phyloP scores from a whole-genome alignment of 495 filamentous ascomycete genomes.

The Penicillium roqueforti region DNA sequence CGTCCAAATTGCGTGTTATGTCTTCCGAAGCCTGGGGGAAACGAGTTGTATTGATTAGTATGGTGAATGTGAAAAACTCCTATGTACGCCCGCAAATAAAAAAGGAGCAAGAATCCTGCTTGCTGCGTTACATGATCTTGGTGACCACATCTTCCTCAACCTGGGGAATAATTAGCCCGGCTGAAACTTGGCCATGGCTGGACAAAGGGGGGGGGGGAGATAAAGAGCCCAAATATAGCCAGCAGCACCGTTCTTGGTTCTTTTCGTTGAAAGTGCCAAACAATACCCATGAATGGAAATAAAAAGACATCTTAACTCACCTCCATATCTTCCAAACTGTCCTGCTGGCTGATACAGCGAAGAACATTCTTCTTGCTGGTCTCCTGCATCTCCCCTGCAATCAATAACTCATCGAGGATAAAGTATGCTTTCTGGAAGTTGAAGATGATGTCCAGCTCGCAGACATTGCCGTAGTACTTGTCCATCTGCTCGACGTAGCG shows the following conservation, averaged over 20 bases:
- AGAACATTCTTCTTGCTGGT: constrained; percentile 99
- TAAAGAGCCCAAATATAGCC: neutral
- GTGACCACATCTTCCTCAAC: constrained; percentile 91
- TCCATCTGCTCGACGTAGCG: constrained; percentile 99
- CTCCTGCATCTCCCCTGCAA: constrained; percentile 97
- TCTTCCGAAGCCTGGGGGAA: constrained; percentile 32
- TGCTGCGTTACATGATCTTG: constrained; percentile 75
- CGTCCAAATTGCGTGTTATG: constrained; percentile 26
- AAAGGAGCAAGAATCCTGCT: constrained; percentile 20
- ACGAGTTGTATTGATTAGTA: constrained; percentile 40
- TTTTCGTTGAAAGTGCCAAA: neutral
- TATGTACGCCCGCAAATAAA: constrained; percentile 28
- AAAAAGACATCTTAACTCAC: constrained; percentile 52
- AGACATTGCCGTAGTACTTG: constrained; percentile 99
- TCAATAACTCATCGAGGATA: constrained; percentile 91
- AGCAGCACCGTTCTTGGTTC: constrained; percentile 1
- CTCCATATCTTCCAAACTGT: constrained; percentile 96
- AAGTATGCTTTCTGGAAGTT: constrained; percentile 99
- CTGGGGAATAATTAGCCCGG: constrained; percentile 65
- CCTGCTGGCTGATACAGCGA: constrained; percentile 89
- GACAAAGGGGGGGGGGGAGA: neutral
- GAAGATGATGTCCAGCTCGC: constrained; percentile 99
- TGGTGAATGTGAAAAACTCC: constrained; percentile 24
- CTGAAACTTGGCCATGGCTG: constrained; percentile 13
- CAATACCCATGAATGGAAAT: neutral